Conservation (phyloP, 768 basidiomycete genomes). For the Leucocoprinus birnbaumii region DNA sequence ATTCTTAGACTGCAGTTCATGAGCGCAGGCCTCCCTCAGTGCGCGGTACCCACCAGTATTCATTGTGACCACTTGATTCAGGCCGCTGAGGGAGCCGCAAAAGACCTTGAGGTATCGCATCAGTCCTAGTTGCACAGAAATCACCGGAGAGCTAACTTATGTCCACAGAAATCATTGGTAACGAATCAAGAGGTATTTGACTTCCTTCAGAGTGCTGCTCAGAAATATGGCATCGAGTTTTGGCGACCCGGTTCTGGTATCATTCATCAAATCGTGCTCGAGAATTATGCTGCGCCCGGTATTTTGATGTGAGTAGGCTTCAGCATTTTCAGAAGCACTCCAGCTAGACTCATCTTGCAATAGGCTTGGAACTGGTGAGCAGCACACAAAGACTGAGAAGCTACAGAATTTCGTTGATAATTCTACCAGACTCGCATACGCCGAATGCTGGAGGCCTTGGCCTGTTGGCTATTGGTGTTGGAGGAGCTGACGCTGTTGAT, state of each 20-base stretch:
- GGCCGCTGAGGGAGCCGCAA: constrained; percentile 83
- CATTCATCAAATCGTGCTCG: constrained; percentile 97
- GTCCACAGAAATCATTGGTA: constrained; percentile 68
- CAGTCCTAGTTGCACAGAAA: background rate
- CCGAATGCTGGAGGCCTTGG: constrained; percentile 98
- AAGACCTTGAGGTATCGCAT: constrained; percentile 70
- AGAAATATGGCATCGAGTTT: constrained; percentile 95
- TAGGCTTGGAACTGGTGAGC: constrained; percentile 79
- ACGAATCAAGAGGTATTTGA: constrained; percentile 97
- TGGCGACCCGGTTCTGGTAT: constrained; percentile 97
- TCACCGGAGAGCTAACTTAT: background rate
- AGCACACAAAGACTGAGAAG: background rate
- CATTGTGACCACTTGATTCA: constrained; percentile 99
- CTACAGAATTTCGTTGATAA: background rate
- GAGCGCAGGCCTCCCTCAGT: constrained; percentile 85
- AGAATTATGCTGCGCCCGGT: constrained; percentile 95
- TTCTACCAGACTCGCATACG: constrained; percentile 81
- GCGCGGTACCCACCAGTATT: constrained; percentile 87
- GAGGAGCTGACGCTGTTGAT: constrained; percentile 97
- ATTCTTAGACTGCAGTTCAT: constrained; percentile 84
- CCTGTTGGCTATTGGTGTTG: constrained; percentile 97
- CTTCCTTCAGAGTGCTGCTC: constrained; percentile 89
- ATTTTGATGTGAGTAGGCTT: constrained; percentile 70
- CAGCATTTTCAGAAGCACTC: background rate
- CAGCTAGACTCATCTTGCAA: background rate